phyloP scores from a whole-genome alignment of 75 land plant species.

The Pinus albicaulis region DNA sequence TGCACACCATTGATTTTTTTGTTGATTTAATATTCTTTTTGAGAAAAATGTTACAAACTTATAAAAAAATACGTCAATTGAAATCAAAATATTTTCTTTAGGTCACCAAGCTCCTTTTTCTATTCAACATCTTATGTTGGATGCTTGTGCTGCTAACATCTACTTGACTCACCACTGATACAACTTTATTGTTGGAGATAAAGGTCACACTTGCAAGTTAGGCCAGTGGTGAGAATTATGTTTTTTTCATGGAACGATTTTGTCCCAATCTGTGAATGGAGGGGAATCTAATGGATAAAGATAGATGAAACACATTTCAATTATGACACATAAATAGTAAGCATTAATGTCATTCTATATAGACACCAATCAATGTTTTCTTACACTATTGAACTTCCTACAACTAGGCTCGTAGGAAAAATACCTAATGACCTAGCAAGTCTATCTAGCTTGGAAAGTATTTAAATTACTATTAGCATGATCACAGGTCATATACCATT shows the following conservation, averaged over 20 bases:
- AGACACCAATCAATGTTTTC: conserved; percentile 48
- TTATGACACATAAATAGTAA: conserved; percentile 32
- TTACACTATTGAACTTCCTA: conserved; percentile 53
- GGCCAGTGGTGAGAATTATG: background rate
- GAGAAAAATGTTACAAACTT: too few relatives aligned
- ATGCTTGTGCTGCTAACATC: background rate
- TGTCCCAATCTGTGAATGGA: conserved; percentile 63
- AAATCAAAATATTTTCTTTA: too few relatives aligned
- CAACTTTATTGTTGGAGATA: conserved; percentile 21
- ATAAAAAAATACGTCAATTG: too few relatives aligned
- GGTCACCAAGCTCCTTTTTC: background rate
- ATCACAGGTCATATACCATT: conserved; percentile 63
- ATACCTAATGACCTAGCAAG: conserved; percentile 54
- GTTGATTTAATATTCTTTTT: too few relatives aligned
- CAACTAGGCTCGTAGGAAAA: conserved; percentile 53
- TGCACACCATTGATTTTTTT: too few relatives aligned
- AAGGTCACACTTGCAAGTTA: conserved; percentile 43
- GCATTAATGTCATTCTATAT: conserved; percentile 38
- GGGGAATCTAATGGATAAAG: conserved; percentile 55
- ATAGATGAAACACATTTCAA: conserved; percentile 27
- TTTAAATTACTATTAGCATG: conserved; percentile 52
- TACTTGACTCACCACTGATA: background rate
- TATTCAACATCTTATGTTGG: background rate
- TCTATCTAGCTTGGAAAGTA: conserved; percentile 47
- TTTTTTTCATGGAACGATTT: conserved; percentile 74